Evolutionary conservation across 192 early-diverging fungal species (phyloP).

Genomic region (Coemansia sp.): DNA sequence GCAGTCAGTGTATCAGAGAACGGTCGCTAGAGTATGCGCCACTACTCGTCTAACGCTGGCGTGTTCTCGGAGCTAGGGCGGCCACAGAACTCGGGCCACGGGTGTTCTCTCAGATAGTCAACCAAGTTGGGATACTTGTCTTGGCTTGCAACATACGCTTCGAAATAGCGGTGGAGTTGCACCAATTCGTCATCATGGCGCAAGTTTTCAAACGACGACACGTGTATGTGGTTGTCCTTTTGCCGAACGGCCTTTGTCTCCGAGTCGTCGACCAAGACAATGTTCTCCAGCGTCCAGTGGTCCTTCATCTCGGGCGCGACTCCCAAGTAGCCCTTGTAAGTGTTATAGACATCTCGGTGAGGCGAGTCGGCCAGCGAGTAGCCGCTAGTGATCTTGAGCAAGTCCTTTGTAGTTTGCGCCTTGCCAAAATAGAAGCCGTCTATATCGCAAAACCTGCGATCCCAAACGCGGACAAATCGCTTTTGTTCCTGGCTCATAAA

Average conservation of each 20-base stretch:
- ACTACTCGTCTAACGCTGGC: not conserved
- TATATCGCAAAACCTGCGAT: conserved; percentile 56
- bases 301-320: conserved; percentile 8
- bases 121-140: conserved; percentile 18
- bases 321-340: conserved; percentile 23
- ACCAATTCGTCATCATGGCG: conserved; percentile 26
- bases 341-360: conserved; percentile 13
- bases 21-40: not conserved
- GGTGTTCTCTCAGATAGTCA: conserved; percentile 18
- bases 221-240: conserved; percentile 44
- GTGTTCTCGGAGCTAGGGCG: not conserved
- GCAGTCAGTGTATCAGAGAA: not conserved
- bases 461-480: conserved; percentile 63
- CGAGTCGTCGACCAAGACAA: conserved; percentile 46
- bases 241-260: conserved; percentile 42
- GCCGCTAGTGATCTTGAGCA: conserved; percentile 59
- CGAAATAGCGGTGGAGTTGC: conserved; percentile 24
- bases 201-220: conserved; percentile 25
- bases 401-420: conserved; percentile 62
- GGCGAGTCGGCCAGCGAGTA: conserved; percentile 43
- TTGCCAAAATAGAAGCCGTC: conserved; percentile 51
- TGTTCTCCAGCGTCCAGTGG: conserved; percentile 46
- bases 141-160: conserved; percentile 16
- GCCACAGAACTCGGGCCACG: conserved; percentile 32
- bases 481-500: conserved; percentile 41